Conservation (phyloP, 306 rosid species). For the Gastrolobium villosum region DNA sequence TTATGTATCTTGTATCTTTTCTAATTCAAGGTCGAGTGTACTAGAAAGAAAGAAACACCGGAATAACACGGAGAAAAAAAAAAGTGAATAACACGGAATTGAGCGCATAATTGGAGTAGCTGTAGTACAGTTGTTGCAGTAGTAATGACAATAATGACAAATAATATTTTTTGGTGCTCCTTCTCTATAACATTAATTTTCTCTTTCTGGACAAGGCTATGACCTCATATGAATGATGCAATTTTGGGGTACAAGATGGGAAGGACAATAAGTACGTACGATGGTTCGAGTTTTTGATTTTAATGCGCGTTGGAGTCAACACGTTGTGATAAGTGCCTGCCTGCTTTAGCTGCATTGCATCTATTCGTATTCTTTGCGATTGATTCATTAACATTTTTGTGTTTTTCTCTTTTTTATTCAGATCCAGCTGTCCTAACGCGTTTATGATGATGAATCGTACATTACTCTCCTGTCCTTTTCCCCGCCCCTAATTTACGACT, state of each 20-base stretch:
- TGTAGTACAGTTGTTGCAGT: not conserved
- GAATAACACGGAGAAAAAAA: not conserved
- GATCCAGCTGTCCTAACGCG: slow-evolving; percentile 27
- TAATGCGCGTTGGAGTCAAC: not conserved
- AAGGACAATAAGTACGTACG: not conserved
- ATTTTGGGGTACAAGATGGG: not conserved
- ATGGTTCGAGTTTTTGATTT: not conserved
- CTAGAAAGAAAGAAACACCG: not conserved
- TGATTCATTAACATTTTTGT: not conserved
- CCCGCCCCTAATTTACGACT: not conserved
- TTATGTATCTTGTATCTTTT: no score
- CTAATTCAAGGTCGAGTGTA: no score
- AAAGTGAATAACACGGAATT: not conserved
- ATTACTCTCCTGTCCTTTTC: not conserved
- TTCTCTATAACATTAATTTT: no score
- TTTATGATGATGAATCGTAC: not conserved
- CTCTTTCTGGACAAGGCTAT: not conserved
- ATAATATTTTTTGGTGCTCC: no score
- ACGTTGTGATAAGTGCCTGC: not conserved
- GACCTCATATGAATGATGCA: no score
- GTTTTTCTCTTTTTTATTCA: not conserved
- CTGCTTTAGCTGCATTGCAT: not conserved
- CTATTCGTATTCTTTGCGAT: not conserved
- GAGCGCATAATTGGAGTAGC: not conserved
- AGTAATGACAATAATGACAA: not conserved